Evolutionary conservation across 768 basidiomycete genomes (phyloP), one percentile per base, ranked within the genome.

Genomic region (Neoboletus magnificus): DNA sequence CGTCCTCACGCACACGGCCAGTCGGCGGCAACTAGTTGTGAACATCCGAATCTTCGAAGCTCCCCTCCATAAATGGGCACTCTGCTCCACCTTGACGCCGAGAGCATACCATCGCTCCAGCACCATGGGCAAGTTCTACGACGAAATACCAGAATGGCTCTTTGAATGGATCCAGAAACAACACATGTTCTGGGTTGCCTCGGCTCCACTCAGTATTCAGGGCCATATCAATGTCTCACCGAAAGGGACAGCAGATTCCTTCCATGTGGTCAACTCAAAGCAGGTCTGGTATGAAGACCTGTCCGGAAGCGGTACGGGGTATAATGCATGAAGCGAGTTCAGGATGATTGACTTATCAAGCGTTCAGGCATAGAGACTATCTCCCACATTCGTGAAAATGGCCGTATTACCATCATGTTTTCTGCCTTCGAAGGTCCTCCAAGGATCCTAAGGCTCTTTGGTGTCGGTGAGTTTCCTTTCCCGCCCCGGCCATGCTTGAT

Each of bases 241-340:
- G 0, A 87, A 89, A 66, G 83, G 84, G 37, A 74, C 82, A 39
- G 73, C 77, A 59, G 82, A 82, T n/a, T 81, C 77, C 3, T 85
- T 89, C 64, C 84, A 84, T 56, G 66, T 87, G 56, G 75, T 78
- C 18, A 74, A 83, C 54, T 66, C 77, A 10, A 79, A 71, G 48
- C 73, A 68, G 48, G 84, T 85, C 3, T 88, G 86, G 86, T 89
- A 89, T 61, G 82, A 89, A 61, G 87, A 88, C 66, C 71, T 87
- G 20, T 80, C 79, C 8, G 87, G 87, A 9, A 82, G 83, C 58
- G 85, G 86, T 85, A 58, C 36, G 77, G 15, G n/a, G 8, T 33
- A 52, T 40, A 20, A 23, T 70, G 11, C 29, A 13, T 27, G 7
- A 36, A 16, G 22, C 25, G 4, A 32, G 22, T 13, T 37, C 12